Evolutionary conservation across 139 green algal species (phyloP).

Genomic region (Chlamydomonas incerta): DNA sequence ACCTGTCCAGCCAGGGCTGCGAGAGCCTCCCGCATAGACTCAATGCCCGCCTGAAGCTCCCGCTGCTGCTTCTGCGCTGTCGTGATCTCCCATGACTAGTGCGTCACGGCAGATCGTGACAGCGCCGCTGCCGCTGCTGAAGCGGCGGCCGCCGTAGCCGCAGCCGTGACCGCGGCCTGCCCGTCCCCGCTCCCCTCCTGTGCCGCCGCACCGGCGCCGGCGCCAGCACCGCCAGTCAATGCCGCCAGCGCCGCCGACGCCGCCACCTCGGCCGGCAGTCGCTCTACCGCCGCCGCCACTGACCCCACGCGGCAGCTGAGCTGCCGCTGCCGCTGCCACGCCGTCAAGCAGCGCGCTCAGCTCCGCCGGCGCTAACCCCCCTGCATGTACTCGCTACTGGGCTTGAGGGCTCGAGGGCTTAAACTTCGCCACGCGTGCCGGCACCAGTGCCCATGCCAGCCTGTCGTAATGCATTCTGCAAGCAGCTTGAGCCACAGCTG

Average conservation of each 20-base stretch:
- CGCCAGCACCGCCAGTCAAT: not conserved
- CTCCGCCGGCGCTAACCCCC: not conserved
- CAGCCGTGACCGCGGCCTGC: too few species aligned
- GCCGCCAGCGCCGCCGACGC: not conserved
- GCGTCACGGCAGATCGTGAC: too few species aligned
- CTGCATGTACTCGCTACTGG: too few species aligned
- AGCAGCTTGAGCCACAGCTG: too few species aligned
- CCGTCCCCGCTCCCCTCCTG: too few species aligned
- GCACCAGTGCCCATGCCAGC: too few species aligned
- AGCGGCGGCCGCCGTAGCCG: too few species aligned
- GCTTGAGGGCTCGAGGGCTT: too few species aligned
- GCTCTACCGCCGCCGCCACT: slow-evolving; percentile 10
- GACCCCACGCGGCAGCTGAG: slow-evolving; percentile 1
- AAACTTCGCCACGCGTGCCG: too few species aligned
- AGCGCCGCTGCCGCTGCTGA: not conserved
- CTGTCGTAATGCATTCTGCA: too few species aligned
- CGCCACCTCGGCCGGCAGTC: not conserved
- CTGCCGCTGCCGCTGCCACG: slow-evolving; percentile 10
- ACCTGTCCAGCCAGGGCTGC: slow-evolving; percentile 24
- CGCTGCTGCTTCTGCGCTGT: not conserved
- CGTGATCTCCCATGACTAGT: not conserved
- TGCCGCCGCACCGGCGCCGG: not conserved
- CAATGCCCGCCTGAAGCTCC: slow-evolving; percentile 7
- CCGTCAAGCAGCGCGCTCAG: slow-evolving; percentile 3
- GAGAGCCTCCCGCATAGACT: not conserved